phyloP scores from a whole-genome alignment of 2,329 filamentous ascomycete species.

The Teratosphaeriaceae sp. region DNA sequence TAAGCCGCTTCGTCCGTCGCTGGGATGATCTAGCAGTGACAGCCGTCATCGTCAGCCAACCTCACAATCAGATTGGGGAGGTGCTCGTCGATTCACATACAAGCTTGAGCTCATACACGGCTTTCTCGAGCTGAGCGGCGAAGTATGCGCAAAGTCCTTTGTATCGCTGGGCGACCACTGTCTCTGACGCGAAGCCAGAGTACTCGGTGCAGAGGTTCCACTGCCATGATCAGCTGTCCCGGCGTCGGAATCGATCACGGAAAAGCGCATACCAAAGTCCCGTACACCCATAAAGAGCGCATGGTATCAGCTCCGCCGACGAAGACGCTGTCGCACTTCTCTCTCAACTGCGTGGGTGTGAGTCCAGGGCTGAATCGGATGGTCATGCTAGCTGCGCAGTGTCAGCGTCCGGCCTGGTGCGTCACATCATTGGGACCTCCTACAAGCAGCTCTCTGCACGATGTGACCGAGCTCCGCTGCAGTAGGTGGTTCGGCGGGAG shows the following conservation, averaged over 20 bases:
- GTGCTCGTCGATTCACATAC: neutral
- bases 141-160: constrained; percentile 6
- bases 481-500: neutral
- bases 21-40: constrained; percentile 5
- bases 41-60: neutral
- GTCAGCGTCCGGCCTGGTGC: too few species aligned
- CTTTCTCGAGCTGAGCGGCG: constrained; percentile 5
- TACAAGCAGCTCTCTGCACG: constrained; percentile 1
- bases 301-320: constrained; percentile 4
- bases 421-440: too few species aligned
- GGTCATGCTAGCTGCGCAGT: constrained; percentile 8
- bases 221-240: too few species aligned
- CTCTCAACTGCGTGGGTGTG: constrained; percentile 4
- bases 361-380: constrained; percentile 10
- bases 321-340: constrained; percentile 5
- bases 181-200: constrained; percentile 5
- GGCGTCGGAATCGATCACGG: too few species aligned
- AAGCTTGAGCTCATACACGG: constrained; percentile 9
- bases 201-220: constrained; percentile 12
- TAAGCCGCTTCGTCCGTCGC: constrained; percentile 9
- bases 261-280: too few species aligned
- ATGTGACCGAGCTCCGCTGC: neutral
- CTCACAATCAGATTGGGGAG: too few species aligned
- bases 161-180: constrained; percentile 6
- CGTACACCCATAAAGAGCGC: constrained; percentile 9